Evolutionary conservation across 1,139 yeast species (phyloP), one percentile per base, ranked within the genome.

Genomic region (Debaryomyces udenii): DNA sequence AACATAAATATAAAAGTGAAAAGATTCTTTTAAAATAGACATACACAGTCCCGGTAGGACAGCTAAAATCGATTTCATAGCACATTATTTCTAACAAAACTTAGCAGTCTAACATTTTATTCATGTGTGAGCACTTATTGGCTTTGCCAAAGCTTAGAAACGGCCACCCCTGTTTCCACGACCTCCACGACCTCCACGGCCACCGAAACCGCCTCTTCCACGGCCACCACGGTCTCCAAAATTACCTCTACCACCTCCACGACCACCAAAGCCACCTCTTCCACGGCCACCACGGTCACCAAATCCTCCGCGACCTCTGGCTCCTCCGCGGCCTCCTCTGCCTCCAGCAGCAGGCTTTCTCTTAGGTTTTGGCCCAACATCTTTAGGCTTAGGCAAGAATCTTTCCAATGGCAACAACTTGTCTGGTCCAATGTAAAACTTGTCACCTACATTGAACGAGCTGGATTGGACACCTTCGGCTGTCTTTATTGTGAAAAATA

Each of bases 401-500:
- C 99, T 82, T 59, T 93, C 99, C 55, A 93, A 74, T 40, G 99
- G 99, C 54, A 94, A 80, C 54, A 94, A 78, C 69, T 93, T 93
- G 69, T 93, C 99, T 38, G 94, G 89, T 43, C 93, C 96, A 68
- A 94, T 93, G 73, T 73, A 94, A 62, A 94, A 91, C 69, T 91
- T 91, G 68, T 94, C 99, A 55, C 99, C 99, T 42, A 81, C 86
- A 68, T 88, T 89, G 78, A 93, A 94, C 39, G 96, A 87, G 35
- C 80, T 71, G 41, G 98, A 96, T 66, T 87, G 93, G 42, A 93
- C 94, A 59, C 99, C 99, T 62, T 94, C 99, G 40, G 86, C 76
- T 46, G 97, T 93, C 72, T 94, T 93, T 55, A 94, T 83, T 38
- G 99, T 94, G 80, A 94, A 94, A 64, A 79, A 91, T 14, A 93